Evolutionary conservation across 257 asterid genomes (phyloP), one percentile per base, ranked within the genome.

Genomic region (Solanum boliviense): DNA sequence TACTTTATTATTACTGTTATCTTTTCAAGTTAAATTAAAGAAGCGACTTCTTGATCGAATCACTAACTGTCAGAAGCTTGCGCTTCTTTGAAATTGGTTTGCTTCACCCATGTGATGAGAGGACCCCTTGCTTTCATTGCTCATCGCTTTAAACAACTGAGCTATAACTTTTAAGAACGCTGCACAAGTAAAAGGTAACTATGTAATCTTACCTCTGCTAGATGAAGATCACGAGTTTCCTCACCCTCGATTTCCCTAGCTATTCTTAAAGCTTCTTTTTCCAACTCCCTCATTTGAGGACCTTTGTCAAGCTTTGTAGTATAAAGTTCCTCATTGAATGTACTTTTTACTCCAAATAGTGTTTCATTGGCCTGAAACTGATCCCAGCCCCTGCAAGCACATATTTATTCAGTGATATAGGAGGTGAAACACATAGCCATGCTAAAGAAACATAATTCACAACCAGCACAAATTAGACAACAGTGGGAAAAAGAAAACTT

Each of bases 211-310:
- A 97, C 99, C 98, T 97, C 99, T 67, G 99, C 99, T 39, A 95
- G 91, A 93, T 96, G 99, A 91, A 94, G 96, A 93, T 97, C 99
- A 88, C 20, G 91, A 88, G 99, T 97, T 18, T 93, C 98, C 90
- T 97, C 98, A 6, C 96, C 95, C 94, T 94, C 99, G 74, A 97
- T 97, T 93, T 97, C 99, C 88, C 93, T 93, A 83, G 99, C 99
- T 84, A 97, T 89, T 85, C 96, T 91, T 35, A 70, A 68, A 86
- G 99, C 99, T 92, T 95, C 98, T 90, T 91, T 95, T 92, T 97
- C 99, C 92, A 94, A 84, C 84, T 94, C 98, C 89, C 93, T 94
- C 94, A 84, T 95, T 87, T 94, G 98, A 89, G 98, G 98, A 86
- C 99, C 99, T 89, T 90, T 95, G 85, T 94, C 98, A 87, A 97